phyloP scores from a whole-genome alignment of 495 filamentous ascomycete genomes.

The Cercophora sp. region DNA sequence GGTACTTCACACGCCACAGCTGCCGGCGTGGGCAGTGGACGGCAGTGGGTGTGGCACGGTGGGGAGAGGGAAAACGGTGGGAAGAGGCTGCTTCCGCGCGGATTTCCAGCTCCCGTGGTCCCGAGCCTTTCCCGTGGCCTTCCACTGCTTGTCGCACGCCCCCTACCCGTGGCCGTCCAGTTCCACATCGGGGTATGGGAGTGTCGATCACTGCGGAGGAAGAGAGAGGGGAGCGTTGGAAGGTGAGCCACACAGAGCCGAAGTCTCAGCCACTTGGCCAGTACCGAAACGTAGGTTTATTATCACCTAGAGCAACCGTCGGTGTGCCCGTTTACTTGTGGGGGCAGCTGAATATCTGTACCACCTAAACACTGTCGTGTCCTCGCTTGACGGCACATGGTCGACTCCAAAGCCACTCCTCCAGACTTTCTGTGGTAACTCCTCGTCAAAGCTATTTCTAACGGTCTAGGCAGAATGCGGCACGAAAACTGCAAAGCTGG shows the following conservation, averaged over 20 bases:
- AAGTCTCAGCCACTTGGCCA: background rate
- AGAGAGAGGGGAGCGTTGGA: too few relatives aligned
- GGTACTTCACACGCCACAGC: constrained; percentile 15
- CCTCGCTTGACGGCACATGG: too few relatives aligned
- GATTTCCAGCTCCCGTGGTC: constrained; percentile 11
- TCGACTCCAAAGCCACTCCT: too few relatives aligned
- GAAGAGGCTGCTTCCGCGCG: background rate
- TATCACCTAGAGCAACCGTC: too few relatives aligned
- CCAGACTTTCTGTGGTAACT: too few relatives aligned
- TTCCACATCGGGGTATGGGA: constrained; percentile 7
- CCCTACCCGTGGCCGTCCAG: background rate
- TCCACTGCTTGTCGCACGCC: constrained; percentile 1
- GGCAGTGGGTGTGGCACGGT: background rate
- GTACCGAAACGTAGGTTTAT: too few relatives aligned
- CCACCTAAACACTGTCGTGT: too few relatives aligned
- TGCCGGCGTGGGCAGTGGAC: background rate
- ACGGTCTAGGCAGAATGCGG: too few relatives aligned
- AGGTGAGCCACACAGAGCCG: background rate
- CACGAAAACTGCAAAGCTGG: too few relatives aligned
- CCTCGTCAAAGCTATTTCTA: too few relatives aligned
- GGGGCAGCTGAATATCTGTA: too few relatives aligned
- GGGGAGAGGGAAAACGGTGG: background rate
- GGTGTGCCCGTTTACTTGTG: background rate
- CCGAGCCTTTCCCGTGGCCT: constrained; percentile 4
- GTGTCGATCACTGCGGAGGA: constrained; percentile 1